Base-by-base conservation (phyloP, 169 alveolate genomes). In the Neospora caninum region DNA sequence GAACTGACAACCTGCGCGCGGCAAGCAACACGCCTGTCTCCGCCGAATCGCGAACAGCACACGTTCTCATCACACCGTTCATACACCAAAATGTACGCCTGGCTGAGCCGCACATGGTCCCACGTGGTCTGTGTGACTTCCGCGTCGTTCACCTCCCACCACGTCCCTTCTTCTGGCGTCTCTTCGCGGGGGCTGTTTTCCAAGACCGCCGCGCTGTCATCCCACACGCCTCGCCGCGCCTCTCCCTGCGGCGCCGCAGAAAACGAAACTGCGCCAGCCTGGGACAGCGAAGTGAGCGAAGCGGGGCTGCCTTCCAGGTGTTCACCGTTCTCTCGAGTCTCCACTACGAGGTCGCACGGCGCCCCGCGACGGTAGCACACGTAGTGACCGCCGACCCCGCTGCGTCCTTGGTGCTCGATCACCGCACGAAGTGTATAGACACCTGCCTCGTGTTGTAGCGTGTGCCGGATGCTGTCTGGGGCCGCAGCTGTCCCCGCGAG, bases 61-160 rank as follows among this genome's bases (percentile, higher is more conserved):
- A n/a, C n/a, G n/a, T 64, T 41, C 6, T 88, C 93, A 2, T 20
- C 42, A 22, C 53, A 31, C 27, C 88, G 87, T 34, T 91, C 93
- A 70, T 91, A 91, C 13, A 91, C 69, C 45, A 91, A 73, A 41
- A 91, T 41, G 49, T 91, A 91, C 13, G 93, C 93, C 54, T 91
- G 93, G 0, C 88, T 73, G 45, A 36, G 45, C n/a, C 93, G 78
- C 16, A 91, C 93, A 10, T 49, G 70, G 45, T 91, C 88, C 93
- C 93, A 91, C 31, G 88, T 39, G n/a, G 88, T 91, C 80, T 67
- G 34, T 39, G 88, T 69, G 31, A 91, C 93, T n/a, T 54, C 53
- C 7, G 80, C 88, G 69, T 91, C 93, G 41, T 91, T 91, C 45
- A 91, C 93, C 18, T 67, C 88, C 93, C 93, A 91, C 93, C 93